phyloP scores from a whole-genome alignment of 768 basidiomycete species.

The Pleurotus salmoneostramineus region DNA sequence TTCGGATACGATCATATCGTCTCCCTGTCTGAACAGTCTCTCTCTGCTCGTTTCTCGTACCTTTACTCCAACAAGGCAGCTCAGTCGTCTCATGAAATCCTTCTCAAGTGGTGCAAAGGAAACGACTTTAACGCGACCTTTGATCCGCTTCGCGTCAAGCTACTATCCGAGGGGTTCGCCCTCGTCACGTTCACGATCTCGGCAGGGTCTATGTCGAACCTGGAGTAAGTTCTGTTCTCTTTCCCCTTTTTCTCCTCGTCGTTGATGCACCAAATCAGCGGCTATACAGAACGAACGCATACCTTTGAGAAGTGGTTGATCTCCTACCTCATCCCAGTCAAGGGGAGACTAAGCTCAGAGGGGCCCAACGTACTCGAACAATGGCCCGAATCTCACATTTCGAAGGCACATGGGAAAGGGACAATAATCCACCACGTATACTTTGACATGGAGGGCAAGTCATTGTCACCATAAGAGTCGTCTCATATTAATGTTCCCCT shows the following conservation, averaged over 20 bases:
- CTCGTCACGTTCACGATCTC: constrained; percentile 6
- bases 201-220: background rate
- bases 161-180: constrained; percentile 4
- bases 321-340: background rate
- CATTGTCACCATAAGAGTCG: background rate
- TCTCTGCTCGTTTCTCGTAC: background rate
- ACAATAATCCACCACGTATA: background rate
- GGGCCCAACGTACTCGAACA: background rate
- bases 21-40: background rate
- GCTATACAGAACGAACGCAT: background rate
- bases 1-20: background rate
- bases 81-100: background rate
- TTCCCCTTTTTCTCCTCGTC: background rate
- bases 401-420: background rate
- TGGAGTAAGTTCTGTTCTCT: background rate
- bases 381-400: background rate
- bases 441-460: constrained; percentile 7
- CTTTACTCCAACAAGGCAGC: background rate
- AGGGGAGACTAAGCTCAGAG: background rate
- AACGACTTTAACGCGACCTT: background rate
- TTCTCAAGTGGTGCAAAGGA: background rate
- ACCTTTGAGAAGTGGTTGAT: background rate
- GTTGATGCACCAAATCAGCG: background rate
- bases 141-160: constrained; percentile 1
- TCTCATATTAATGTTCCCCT: background rate